Evolutionary conservation across 2,329 filamentous ascomycete genomes (phyloP).

Genomic region (Exophiala mesophila): DNA sequence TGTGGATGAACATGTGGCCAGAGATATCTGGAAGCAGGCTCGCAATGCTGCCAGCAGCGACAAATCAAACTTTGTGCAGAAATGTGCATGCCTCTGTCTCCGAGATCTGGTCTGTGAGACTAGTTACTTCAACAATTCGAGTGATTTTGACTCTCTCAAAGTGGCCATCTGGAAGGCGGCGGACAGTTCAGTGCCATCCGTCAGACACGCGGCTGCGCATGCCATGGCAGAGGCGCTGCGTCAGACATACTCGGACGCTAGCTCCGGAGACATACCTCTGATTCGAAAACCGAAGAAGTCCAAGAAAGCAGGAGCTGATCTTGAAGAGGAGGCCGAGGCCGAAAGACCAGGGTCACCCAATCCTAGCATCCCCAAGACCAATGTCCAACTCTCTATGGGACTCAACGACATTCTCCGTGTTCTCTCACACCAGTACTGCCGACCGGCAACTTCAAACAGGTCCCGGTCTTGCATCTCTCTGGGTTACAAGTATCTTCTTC

Average conservation of each 20-base stretch:
- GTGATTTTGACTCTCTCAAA: conserved; percentile 86
- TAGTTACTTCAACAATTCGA: conserved; percentile 77
- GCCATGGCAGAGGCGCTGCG: conserved; percentile 79
- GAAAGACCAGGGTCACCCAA: conserved; percentile 60
- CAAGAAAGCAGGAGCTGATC: conserved; percentile 56
- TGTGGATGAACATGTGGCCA: conserved; percentile 76
- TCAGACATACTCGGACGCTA: conserved; percentile 67
- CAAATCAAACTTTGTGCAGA: conserved; percentile 76
- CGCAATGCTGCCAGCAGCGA: conserved; percentile 71
- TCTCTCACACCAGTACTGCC: conserved; percentile 74
- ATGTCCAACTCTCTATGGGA: conserved; percentile 66
- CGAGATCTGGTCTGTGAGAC: conserved; percentile 68
- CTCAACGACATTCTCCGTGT: conserved; percentile 73
- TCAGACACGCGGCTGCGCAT: conserved; percentile 80
- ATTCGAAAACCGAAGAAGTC: conserved; percentile 68
- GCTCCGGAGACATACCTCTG: conserved; percentile 51
- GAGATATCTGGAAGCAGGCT: conserved; percentile 89
- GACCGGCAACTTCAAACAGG: conserved; percentile 71
- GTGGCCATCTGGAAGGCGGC: conserved; percentile 77
- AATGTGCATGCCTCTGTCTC: conserved; percentile 73
- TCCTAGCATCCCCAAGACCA: conserved; percentile 68
- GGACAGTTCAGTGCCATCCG: conserved; percentile 68
- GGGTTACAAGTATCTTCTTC: conserved; percentile 79
- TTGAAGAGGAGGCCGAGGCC: conserved; percentile 72
- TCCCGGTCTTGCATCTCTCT: conserved; percentile 77